Evolutionary conservation across 2,329 filamentous ascomycete species (phyloP).

Genomic region (Corynespora cassiicola): DNA sequence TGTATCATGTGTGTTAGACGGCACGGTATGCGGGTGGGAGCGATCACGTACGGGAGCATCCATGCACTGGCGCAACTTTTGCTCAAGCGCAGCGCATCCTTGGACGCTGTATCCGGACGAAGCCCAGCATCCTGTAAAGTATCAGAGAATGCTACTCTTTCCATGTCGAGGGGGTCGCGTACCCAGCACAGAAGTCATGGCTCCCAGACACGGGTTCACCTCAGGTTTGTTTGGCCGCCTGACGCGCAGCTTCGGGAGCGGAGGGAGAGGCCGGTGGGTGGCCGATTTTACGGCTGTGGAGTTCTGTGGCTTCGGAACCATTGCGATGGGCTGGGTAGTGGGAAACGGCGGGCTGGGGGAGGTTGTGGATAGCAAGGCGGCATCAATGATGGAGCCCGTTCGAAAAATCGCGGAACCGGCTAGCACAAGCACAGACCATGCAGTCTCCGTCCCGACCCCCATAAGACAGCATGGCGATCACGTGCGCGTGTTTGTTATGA

Average conservation of each 20-base stretch:
- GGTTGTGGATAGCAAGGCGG: slow-evolving; percentile 7
- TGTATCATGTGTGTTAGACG: slow-evolving; percentile 38
- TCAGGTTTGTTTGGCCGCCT: slow-evolving; percentile 68
- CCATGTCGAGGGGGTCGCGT: slow-evolving; percentile 28
- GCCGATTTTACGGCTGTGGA: slow-evolving; percentile 40
- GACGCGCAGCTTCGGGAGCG: slow-evolving; percentile 68
- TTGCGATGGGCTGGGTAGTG: slow-evolving; percentile 25
- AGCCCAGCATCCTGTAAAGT: slow-evolving; percentile 76
- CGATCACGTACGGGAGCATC: slow-evolving; percentile 71
- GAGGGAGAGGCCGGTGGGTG: slow-evolving; percentile 60
- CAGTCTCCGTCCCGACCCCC: too few relatives aligned
- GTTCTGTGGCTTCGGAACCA: slow-evolving; percentile 46
- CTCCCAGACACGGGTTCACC: slow-evolving; percentile 68
- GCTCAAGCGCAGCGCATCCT: slow-evolving; percentile 66
- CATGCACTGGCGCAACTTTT: slow-evolving; percentile 74
- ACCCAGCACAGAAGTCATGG: slow-evolving; percentile 74
- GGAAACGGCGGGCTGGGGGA: background rate
- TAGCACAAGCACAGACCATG: too few relatives aligned
- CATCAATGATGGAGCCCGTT: too few relatives aligned
- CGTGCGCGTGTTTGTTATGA: too few relatives aligned
- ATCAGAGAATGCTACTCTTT: slow-evolving; percentile 20
- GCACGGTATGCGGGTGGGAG: background rate
- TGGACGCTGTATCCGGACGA: slow-evolving; percentile 71
- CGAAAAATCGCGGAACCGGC: too few relatives aligned
- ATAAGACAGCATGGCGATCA: too few relatives aligned